Evolutionary conservation across 176 grass and related monocot species (phyloP).

Genomic region (Oryza punctata): DNA sequence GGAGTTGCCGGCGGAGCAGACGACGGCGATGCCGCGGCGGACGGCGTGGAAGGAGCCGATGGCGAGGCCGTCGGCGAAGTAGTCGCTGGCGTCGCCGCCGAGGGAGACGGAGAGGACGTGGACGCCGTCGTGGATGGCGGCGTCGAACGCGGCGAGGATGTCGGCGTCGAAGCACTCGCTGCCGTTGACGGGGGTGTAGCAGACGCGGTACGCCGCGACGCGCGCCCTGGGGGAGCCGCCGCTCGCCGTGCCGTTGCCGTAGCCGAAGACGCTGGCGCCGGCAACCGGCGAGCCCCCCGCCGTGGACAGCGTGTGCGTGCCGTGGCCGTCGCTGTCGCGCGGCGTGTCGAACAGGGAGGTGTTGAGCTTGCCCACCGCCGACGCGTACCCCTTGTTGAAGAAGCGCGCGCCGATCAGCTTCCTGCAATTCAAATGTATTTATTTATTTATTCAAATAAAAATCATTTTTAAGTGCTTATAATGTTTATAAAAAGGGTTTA

Average conservation of each 20-base stretch:
- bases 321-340: slow-evolving; percentile 65
- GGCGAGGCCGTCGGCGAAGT: slow-evolving; percentile 52
- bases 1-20: slow-evolving; percentile 75
- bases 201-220: slow-evolving; percentile 75
- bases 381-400: slow-evolving; percentile 72
- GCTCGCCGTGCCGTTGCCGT: slow-evolving; percentile 58
- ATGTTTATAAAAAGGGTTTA: background rate
- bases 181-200: slow-evolving; percentile 53
- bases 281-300: slow-evolving; percentile 50
- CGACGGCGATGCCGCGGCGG: slow-evolving; percentile 55
- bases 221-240: slow-evolving; percentile 60
- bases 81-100: slow-evolving; percentile 39
- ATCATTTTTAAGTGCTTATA: background rate
- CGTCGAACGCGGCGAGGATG: slow-evolving; percentile 73
- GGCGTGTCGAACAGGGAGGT: slow-evolving; percentile 49
- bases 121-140: slow-evolving; percentile 71
- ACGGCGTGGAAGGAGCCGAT: slow-evolving; percentile 78
- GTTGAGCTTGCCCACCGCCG: slow-evolving; percentile 19
- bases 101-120: slow-evolving; percentile 68
- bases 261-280: slow-evolving; percentile 53
- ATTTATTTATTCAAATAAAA: background rate
- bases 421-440: slow-evolving; percentile 33
- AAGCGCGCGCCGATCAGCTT: slow-evolving; percentile 82
- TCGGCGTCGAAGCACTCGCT: slow-evolving; percentile 72
- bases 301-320: slow-evolving; percentile 78